Evolutionary conservation across 2,329 filamentous ascomycete species (phyloP), one percentile per base, ranked within the genome.

Genomic region (Arthrobotrys musiformis): DNA sequence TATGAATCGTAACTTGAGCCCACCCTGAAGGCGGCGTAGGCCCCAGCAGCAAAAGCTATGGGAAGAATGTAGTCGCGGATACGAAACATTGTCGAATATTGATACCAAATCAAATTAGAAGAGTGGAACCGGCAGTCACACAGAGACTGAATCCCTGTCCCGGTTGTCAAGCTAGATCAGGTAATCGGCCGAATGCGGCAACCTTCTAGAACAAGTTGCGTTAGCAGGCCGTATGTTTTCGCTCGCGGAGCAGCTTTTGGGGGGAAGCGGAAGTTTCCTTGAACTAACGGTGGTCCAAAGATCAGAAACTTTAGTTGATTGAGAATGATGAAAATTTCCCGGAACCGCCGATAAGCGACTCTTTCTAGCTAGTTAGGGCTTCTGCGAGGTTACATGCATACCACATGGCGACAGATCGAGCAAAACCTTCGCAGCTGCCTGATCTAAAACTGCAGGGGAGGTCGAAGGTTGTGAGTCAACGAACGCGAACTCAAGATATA

Each of bases 171-270:
- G 30, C 54, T 40, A 1, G 60, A 62, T 35, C 42, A 24, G 58
- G 56, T 56, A 70, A 63, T 26, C 35, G 19, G 13, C 68, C 22
- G 15, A 48, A 74, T 68, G 1, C 17, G 62, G 70, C 30, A 74
- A 54, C 9, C 3, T 54, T 68, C 62, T 35, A 6, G 62, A 68
- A 68, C n/a, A n/a, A 4, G 26, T 37, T 5, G 30, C 24, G 28
- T 19, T 2, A 30, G 30, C 2, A 17, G 28, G 4, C 13, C 11
- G 42, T 1, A 2, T 11, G 13, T 15, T 26, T 35, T 37, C 28
- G 15, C 22, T 17, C n/a, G 24, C 13, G 19, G 22, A 19, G 9
- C 33, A n/a, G 44, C 24, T 46, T 6, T n/a, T n/a, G n/a, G 13
- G 24, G 15, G 33, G 58, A 46, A 15, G 24, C 28, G 26, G 42